These are phyloP conservation scores for Endoconidiophora laricicola DNA, from an alignment of 2,329 filamentous ascomycete species.

Conservation along the genomic window DNA sequence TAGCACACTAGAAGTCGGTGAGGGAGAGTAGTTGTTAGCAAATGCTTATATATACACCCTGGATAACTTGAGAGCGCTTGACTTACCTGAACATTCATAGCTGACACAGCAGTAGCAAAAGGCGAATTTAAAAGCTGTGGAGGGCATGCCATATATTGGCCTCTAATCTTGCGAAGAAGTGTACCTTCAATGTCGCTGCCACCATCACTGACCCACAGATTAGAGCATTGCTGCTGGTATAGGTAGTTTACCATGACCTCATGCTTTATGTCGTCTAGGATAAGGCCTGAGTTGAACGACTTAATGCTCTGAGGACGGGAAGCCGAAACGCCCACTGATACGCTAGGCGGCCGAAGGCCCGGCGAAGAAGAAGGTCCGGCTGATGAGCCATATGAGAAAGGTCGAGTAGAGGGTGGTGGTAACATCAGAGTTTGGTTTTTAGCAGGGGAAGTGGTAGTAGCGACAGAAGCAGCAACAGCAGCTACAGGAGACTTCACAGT, in stretches of 20 bases:
- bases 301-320: not conserved
- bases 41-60: no score
- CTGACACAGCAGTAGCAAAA: slow-evolving; percentile 46
- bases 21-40: not conserved
- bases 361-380: not conserved
- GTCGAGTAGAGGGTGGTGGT: no score
- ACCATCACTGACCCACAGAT: slow-evolving; percentile 56
- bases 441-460: not conserved
- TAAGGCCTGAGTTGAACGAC: slow-evolving; percentile 22
- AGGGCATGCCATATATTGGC: slow-evolving; percentile 58
- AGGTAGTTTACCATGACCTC: slow-evolving; percentile 74
- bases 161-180: slow-evolving; percentile 48
- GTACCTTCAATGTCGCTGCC: slow-evolving; percentile 56
- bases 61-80: no score
- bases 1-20: slow-evolving; percentile 39
- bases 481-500: not conserved
- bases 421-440: no score
- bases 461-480: not conserved
- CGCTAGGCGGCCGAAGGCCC: not conserved
- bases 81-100: slow-evolving; percentile 54
- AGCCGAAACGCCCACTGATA: not conserved
- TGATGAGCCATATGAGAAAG: not conserved
- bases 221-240: slow-evolving; percentile 62
- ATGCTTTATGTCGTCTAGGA: slow-evolving; percentile 58
- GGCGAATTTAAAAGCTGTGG: slow-evolving; percentile 43